Evolutionary conservation across 257 asterid species (phyloP).

Genomic region (Catharanthus roseus): DNA sequence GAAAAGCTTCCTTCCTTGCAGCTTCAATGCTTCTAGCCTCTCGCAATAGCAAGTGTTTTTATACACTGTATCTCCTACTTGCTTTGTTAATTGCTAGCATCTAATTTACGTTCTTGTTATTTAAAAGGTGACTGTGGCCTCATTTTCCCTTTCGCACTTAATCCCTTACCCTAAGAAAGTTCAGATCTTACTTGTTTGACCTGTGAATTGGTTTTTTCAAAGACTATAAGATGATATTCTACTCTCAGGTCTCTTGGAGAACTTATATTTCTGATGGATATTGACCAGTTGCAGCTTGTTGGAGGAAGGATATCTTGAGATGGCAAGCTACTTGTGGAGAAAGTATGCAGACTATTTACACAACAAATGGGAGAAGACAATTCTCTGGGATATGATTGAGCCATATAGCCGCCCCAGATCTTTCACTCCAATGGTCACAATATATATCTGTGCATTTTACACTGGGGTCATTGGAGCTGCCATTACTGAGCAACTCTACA

Average conservation of each 20-base stretch:
- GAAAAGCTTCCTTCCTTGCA: not conserved
- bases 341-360: constrained; percentile 75
- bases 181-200: not conserved
- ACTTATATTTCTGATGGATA: not conserved
- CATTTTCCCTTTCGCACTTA: not conserved
- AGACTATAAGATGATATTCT: not conserved
- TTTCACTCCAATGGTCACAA: constrained; percentile 67
- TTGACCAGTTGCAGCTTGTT: constrained; percentile 16
- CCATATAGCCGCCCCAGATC: constrained; percentile 79
- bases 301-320: constrained; percentile 18
- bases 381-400: constrained; percentile 91
- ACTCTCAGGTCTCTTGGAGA: not conserved
- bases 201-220: not conserved
- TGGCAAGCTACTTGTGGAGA: constrained; percentile 79
- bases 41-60: not conserved
- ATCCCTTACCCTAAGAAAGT: too few species aligned
- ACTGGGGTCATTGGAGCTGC: constrained; percentile 89
- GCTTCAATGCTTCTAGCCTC: not conserved
- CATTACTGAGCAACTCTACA: constrained; percentile 69
- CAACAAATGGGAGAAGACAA: constrained; percentile 69
- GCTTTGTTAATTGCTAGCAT: not conserved
- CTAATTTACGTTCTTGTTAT: not conserved
- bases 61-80: not conserved
- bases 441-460: constrained; percentile 69
- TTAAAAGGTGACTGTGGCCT: not conserved